Base-by-base conservation (phyloP, 208 protist species). In the Crithidia fasciculata region DNA sequence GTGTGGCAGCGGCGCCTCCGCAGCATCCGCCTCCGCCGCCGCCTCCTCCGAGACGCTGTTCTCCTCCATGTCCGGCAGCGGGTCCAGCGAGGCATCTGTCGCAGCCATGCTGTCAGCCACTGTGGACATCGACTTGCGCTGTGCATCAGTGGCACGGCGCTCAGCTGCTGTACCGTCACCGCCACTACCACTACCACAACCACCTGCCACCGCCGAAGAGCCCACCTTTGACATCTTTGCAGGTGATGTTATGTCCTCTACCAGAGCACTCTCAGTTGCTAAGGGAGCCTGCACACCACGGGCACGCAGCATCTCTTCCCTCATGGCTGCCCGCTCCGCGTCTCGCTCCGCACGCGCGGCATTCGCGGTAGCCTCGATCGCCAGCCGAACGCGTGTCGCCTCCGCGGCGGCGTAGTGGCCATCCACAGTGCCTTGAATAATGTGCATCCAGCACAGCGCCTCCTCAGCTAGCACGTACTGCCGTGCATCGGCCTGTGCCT, bases 381-480 rank as follows among this genome's bases (percentile, higher is more conserved):
- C 49, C 64, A 73, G 47, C n/a, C 76, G 74, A 36, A 57, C 10
- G 4, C 75, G 61, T 7, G 56, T 53, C 28, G 19, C 61, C 7
- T 76, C 47, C 43, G 62, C 56, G n/a, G 82, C 83, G 1, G 77
- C 71, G 66, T 87, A 83, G 6, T 78, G 41, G 7, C 74, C 77
- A 40, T 91, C 84, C 43, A 91, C 70, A 10, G 36, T 40, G 4
- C 62, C 59, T 6, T 68, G 61, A 0, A 81, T 64, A 8, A 91
- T 63, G n/a, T 82, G 71, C 70, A 86, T 55, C 82, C 82, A 86
- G 44, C 58, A 64, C 15, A 65, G 37, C 5, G 80, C 54, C 69
- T 92, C 84, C 60, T 84, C 82, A 1, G 66, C 74, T 40, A 83
- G 72, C 39, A 94, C 76, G 13, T 78, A 72, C 43, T 78, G 68